Evolutionary conservation across 306 rosid species (phyloP), one percentile per base, ranked within the genome.

Genomic region (Prunus padus): DNA sequence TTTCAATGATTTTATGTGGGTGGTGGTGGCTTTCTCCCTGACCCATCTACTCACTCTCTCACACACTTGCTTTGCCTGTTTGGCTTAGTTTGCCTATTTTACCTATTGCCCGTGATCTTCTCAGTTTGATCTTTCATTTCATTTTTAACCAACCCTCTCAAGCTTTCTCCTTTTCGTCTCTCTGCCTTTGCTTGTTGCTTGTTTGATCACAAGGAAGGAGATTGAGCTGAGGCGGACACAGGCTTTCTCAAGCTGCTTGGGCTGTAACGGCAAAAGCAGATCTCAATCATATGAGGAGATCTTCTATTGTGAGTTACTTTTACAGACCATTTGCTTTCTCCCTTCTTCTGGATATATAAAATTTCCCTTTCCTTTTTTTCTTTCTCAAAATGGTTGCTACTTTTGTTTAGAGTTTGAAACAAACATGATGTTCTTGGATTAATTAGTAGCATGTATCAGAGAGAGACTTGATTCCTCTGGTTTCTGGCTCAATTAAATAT

Each of bases 221-320:
- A 23, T 67, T 23, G 55, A 47, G 9, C 20, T 65, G 30, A 15
- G 51, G 16, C 5, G 51, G 11, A 47, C 13, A 13, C 51, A 13
- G 5, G 51, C 13, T 47, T 16, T 52, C 57, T 52, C 57, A 52
- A 52, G 57, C 23, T 75, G 68, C 69, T 84, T 76, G 67, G 78
- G 69, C 67, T 69, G 33, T 72, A 82, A 74, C 67, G 79, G 72
- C 78, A 78, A 82, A 44, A 64, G 65, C 63, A 85, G 89, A 90
- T 90, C 92, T 83, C 85, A 84, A 8, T 87, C 90, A 66, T 83
- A 88, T 90, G 92, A 90, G 61, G 88, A 88, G 60, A 78, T 78
- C 79, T 79, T 88, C 86, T 61, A 76, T 62, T 37, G 96, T 90
- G 80, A 90, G 92, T 83, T 57, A 4, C 60, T 71, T 76, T 28